phyloP scores from a whole-genome alignment of 139 green algal genomes.

The Chlamydomonas asymmetrica region DNA sequence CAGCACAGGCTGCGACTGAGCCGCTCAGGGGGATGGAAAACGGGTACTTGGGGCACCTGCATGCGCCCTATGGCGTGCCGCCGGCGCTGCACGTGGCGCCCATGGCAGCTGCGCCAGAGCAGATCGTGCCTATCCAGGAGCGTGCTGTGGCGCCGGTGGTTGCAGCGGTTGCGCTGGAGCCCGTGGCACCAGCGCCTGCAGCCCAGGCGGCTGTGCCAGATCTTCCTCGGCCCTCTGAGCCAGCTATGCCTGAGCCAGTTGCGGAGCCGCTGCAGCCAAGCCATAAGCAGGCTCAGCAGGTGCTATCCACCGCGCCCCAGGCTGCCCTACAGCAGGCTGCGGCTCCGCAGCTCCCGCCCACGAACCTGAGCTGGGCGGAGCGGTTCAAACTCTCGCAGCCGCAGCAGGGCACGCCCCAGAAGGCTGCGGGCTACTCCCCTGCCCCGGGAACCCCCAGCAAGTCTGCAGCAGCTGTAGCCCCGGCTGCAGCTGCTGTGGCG shows the following conservation, averaged over 20 bases:
- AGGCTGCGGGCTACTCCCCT: not conserved
- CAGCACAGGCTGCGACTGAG: conserved; percentile 1
- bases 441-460: conserved; percentile 4
- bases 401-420: not conserved
- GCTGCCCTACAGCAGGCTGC: conserved; percentile 25
- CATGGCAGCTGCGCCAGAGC: not conserved
- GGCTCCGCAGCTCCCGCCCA: conserved; percentile 8
- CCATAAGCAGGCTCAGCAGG: conserved; percentile 11
- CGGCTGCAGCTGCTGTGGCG: not conserved
- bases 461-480: not conserved
- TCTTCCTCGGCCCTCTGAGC: not conserved
- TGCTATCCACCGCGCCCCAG: conserved; percentile 8
- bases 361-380: conserved; percentile 33
- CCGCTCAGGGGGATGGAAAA: conserved; percentile 1
- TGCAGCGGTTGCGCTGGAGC: not conserved
- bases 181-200: not conserved
- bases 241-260: conserved; percentile 1
- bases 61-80: not conserved
- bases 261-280: not conserved
- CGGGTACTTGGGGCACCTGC: conserved; percentile 15
- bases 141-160: conserved; percentile 3
- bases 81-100: not conserved
- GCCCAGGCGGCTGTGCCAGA: not conserved
- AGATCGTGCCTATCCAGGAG: not conserved
- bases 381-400: conserved; percentile 17